Evolutionary conservation across 2,329 filamentous ascomycete species (phyloP).

Genomic region (Cladobotryum mycophilum): DNA sequence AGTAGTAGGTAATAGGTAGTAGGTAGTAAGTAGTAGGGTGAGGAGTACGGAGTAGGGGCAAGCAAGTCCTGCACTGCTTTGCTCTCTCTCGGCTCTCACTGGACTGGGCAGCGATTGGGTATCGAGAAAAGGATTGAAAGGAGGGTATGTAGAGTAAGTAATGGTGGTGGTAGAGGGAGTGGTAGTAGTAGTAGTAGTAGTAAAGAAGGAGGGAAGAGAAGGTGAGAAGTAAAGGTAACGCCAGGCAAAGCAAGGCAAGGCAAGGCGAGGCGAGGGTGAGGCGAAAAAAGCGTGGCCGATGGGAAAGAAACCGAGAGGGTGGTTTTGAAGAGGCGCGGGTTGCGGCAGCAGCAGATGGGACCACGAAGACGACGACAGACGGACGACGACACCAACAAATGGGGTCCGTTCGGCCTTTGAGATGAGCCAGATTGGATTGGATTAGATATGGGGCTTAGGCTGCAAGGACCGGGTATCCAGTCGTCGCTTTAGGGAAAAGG

Average conservation of each 20-base stretch:
- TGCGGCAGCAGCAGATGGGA: too few species aligned
- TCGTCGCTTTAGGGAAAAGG: too few species aligned
- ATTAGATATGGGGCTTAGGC: too few species aligned
- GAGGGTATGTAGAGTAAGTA: too few species aligned
- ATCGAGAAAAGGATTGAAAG: not conserved
- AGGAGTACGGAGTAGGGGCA: not conserved
- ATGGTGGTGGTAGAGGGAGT: not conserved
- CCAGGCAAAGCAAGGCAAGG: not conserved
- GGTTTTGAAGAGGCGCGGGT: too few species aligned
- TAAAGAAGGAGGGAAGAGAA: not conserved
- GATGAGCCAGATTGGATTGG: too few species aligned
- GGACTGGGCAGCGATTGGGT: not conserved
- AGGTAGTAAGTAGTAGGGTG: not conserved
- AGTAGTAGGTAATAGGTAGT: not conserved
- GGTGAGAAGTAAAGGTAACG: not conserved
- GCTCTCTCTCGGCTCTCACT: too few species aligned
- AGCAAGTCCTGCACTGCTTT: not conserved
- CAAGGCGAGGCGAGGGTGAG: not conserved
- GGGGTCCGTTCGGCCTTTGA: too few species aligned
- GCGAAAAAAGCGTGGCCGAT: not conserved
- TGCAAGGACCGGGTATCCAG: too few species aligned
- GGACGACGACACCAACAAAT: not conserved
- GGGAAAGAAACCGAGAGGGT: conserved; percentile 3
- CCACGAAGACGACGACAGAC: too few species aligned
- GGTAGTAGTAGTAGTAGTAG: not conserved